Conservation (phyloP, 192 early-diverging fungal species). For the Rhizoclosmatium globosum region DNA sequence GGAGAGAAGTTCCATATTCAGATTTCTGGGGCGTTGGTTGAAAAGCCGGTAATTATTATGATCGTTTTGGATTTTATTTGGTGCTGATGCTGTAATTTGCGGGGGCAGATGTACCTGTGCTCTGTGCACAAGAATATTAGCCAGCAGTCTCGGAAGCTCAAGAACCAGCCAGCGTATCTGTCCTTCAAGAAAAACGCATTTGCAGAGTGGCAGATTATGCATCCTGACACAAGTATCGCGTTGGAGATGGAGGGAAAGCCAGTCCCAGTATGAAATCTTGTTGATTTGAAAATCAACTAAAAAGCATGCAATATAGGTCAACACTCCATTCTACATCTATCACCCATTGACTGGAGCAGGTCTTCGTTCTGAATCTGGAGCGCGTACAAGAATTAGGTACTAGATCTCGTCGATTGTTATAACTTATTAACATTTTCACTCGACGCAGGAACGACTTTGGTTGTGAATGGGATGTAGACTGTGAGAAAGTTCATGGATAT, state of each 20-base stretch:
- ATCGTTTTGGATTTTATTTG: too few species aligned
- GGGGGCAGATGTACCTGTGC: constrained; percentile 44
- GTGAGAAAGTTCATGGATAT: background rate
- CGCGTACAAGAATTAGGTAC: constrained; percentile 38
- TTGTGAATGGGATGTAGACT: constrained; percentile 47
- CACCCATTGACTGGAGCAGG: constrained; percentile 47
- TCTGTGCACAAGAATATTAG: constrained; percentile 44
- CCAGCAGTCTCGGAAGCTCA: constrained; percentile 33
- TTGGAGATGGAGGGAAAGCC: constrained; percentile 48
- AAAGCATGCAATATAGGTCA: constrained; percentile 28
- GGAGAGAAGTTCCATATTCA: constrained; percentile 44
- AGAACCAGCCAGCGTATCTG: constrained; percentile 43
- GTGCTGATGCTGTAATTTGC: background rate
- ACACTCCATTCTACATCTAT: constrained; percentile 37
- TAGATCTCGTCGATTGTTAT: too few species aligned
- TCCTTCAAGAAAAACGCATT: constrained; percentile 34
- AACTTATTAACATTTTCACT: background rate
- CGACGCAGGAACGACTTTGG: constrained; percentile 51
- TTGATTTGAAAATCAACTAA: background rate
- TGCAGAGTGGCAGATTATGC: constrained; percentile 49
- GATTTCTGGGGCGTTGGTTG: constrained; percentile 35
- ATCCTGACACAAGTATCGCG: constrained; percentile 39
- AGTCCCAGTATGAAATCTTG: constrained; percentile 28
- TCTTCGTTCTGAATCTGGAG: constrained; percentile 39
- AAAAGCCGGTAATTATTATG: constrained; percentile 33